A percentile compares a stretch with the other conserved stretches of the same genome.
Evolutionary conservation across 148 eudicot species (phyloP).

Genomic region (Amaranthus cruentus): DNA sequence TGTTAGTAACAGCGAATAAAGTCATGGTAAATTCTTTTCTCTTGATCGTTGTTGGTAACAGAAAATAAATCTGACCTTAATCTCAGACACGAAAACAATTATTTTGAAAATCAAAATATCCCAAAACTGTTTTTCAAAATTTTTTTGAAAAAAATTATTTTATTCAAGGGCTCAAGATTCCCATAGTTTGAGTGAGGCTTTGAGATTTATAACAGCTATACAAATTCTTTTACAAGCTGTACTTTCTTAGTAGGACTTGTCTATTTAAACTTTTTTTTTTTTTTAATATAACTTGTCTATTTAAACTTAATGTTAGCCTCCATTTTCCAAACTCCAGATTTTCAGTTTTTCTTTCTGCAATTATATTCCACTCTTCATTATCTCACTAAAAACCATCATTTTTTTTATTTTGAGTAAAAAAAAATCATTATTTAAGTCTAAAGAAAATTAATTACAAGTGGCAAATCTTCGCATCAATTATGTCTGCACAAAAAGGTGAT

Average conservation of each 20-base stretch:
- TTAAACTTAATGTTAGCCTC: neutral
- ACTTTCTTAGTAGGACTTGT: constrained; percentile 9
- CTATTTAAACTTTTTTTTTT: constrained; percentile 23
- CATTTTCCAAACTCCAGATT: neutral
- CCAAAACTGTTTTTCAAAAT: too few species aligned
- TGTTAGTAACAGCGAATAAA: too few species aligned
- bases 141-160: neutral
- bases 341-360: neutral
- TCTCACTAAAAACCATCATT: too few species aligned
- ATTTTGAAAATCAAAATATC: too few species aligned
- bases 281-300: neutral
- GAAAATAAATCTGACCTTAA: too few species aligned
- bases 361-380: neutral
- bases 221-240: constrained; percentile 10
- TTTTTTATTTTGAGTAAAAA: neutral
- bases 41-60: too few species aligned
- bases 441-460: neutral
- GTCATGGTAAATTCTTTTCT: too few species aligned
- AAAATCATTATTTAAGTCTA: neutral
- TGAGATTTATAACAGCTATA: neutral
- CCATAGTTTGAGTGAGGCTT: too few species aligned
- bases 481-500: constrained; percentile 16
- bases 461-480: neutral
- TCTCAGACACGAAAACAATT: too few species aligned
- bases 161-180: neutral